Evolutionary conservation across 2,329 filamentous ascomycete species (phyloP).

Genomic region (Magnaporthiopsis poae): DNA sequence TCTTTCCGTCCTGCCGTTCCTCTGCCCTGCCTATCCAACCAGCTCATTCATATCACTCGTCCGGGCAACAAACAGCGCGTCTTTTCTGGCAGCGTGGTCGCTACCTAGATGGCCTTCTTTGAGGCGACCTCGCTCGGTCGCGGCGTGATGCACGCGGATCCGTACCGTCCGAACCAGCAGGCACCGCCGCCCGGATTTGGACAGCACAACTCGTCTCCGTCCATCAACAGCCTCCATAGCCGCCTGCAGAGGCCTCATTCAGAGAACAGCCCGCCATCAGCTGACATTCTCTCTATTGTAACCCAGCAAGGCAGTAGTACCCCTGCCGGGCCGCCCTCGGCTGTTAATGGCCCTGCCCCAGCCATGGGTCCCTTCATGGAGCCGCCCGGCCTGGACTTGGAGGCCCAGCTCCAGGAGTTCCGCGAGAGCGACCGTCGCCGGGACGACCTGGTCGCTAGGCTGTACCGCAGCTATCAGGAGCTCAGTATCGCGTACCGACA

Average conservation of each 20-base stretch:
- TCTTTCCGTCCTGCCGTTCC: neutral
- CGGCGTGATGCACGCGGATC: neutral
- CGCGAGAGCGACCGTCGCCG: slow-evolving; percentile 5
- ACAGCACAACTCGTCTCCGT: neutral
- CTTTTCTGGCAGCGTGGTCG: neutral
- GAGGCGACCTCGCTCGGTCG: neutral
- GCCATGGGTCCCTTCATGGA: neutral
- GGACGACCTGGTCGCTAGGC: neutral
- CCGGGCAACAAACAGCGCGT: neutral
- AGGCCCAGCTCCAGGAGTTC: slow-evolving; percentile 3
- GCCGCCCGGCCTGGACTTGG: neutral
- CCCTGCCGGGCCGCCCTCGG: neutral
- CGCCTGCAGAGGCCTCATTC: neutral
- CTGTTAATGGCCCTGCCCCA: neutral
- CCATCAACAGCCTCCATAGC: neutral
- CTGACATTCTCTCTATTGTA: neutral
- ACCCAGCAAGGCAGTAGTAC: neutral
- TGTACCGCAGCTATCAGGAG: neutral
- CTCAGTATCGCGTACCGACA: neutral
- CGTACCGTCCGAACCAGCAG: neutral
- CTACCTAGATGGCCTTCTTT: neutral
- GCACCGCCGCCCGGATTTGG: neutral
- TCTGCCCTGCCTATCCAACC: neutral
- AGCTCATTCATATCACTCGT: neutral
- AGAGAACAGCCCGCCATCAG: neutral